phyloP scores from a whole-genome alignment of 129 eudicot species.

The Artemisia argyi region DNA sequence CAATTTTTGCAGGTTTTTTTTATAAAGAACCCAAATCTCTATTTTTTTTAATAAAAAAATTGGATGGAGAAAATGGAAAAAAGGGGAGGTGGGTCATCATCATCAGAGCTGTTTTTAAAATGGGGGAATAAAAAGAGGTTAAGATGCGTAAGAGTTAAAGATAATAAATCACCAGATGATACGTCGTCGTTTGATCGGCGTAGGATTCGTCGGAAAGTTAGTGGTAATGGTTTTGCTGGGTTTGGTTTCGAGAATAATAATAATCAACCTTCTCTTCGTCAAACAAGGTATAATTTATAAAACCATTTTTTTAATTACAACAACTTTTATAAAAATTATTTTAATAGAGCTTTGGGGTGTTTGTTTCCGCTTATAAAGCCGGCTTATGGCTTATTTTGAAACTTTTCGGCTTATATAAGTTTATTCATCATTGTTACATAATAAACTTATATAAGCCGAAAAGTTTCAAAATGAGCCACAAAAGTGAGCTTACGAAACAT shows the following conservation, averaged over 20 bases:
- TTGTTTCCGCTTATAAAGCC: no score
- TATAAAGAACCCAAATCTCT: no score
- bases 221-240: conserved; percentile 33
- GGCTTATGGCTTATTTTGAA: no score
- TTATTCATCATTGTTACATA: no score
- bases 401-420: no score
- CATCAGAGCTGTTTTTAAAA: conserved; percentile 50
- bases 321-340: no score
- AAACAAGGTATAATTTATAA: conserved; percentile 42
- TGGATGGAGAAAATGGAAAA: no score
- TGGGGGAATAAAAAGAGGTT: conserved; percentile 62
- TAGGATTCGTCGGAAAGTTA: conserved; percentile 48
- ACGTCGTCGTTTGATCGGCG: conserved; percentile 29
- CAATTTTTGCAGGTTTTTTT: background rate
- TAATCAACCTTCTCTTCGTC: conserved; percentile 36
- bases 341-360: no score
- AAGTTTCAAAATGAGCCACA: no score
- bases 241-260: conserved; percentile 34
- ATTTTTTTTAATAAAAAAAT: no score
- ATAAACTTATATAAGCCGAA: no score
- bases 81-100: conserved; percentile 23
- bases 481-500: no score
- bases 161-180: conserved; percentile 8
- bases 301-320: background rate
- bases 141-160: conserved; percentile 54